A percentile compares a stretch with the other conserved stretches of the same genome.
phyloP scores from a whole-genome alignment of 805 yeast species.

The Zygotorulaspora sp. region DNA sequence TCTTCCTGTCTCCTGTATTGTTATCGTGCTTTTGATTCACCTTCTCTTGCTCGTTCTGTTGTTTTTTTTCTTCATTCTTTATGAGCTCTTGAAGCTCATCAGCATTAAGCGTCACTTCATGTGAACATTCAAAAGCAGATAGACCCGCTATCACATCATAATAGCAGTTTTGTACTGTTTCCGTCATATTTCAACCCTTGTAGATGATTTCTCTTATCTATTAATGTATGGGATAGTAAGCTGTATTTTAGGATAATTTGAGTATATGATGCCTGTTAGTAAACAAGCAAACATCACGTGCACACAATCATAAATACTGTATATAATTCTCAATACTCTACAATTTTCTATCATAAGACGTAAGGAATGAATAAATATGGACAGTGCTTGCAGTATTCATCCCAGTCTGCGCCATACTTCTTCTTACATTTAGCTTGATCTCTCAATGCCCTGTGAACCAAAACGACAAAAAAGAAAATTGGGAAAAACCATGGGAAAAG shows the following conservation, averaged over 20 bases:
- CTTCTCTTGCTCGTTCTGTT: slow-evolving; percentile 25
- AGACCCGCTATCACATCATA: slow-evolving; percentile 33
- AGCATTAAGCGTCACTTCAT: slow-evolving; percentile 24
- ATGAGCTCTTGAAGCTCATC: slow-evolving; percentile 28
- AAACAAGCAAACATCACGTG: no score
- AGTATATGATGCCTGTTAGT: no score
- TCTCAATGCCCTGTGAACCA: slow-evolving; percentile 83
- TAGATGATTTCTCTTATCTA: not conserved
- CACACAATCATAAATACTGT: not conserved
- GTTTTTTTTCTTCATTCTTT: slow-evolving; percentile 26
- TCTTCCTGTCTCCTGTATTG: slow-evolving; percentile 10
- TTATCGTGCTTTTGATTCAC: slow-evolving; percentile 21
- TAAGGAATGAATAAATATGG: slow-evolving; percentile 92
- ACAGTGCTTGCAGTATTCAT: slow-evolving; percentile 73
- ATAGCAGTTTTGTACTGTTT: slow-evolving; percentile 18
- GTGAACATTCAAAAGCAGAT: slow-evolving; percentile 31
- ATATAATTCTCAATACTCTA: no score
- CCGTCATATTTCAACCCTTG: slow-evolving; percentile 1
- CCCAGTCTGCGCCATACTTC: slow-evolving; percentile 96
- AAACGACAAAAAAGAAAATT: slow-evolving; percentile 76
- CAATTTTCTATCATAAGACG: slow-evolving; percentile 58
- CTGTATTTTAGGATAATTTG: no score
- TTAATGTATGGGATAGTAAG: no score
- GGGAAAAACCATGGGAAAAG: slow-evolving; percentile 98
- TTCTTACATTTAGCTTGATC: slow-evolving; percentile 78